A percentile compares a stretch with the other conserved stretches of the same genome.
Conservation (phyloP, 1,284 basidiomycete species). For the Pyrrhoderma lamaoense region DNA sequence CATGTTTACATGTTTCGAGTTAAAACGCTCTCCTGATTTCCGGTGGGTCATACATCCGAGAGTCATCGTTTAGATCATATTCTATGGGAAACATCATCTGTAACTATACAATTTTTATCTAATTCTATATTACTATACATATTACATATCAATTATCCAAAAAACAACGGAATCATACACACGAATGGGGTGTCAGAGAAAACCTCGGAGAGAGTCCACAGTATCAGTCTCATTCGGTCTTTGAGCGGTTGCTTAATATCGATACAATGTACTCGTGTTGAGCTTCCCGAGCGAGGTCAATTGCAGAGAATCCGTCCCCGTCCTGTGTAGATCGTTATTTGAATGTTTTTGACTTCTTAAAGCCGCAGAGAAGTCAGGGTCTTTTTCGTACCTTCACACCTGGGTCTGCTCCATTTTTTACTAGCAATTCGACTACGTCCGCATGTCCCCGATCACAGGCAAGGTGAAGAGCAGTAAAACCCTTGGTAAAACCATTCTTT, state of each 20-base stretch:
- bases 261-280: slow-evolving; percentile 55
- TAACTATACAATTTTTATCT: too few species aligned
- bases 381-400: slow-evolving; percentile 44
- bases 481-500: slow-evolving; percentile 38
- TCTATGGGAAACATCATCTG: too few species aligned
- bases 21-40: too few species aligned
- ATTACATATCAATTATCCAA: too few species aligned
- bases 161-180: too few species aligned
- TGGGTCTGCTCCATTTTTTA: slow-evolving; percentile 60
- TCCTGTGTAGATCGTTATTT: slow-evolving; percentile 41
- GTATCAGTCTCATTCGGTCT: neutral
- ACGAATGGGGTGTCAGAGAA: too few species aligned
- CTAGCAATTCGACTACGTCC: slow-evolving; percentile 48
- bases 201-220: too few species aligned
- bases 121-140: too few species aligned
- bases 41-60: slow-evolving; percentile 24
- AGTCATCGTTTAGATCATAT: too few species aligned
- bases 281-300: slow-evolving; percentile 59
- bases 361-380: neutral
- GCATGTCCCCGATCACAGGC: slow-evolving; percentile 75
- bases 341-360: slow-evolving; percentile 1
- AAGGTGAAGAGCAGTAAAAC: slow-evolving; percentile 79
- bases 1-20: too few species aligned
- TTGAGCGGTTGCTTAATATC: slow-evolving; percentile 32
- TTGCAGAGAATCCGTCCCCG: slow-evolving; percentile 58